phyloP scores from a whole-genome alignment of 2,329 filamentous ascomycete genomes.

The Aspergillus floridensis region DNA sequence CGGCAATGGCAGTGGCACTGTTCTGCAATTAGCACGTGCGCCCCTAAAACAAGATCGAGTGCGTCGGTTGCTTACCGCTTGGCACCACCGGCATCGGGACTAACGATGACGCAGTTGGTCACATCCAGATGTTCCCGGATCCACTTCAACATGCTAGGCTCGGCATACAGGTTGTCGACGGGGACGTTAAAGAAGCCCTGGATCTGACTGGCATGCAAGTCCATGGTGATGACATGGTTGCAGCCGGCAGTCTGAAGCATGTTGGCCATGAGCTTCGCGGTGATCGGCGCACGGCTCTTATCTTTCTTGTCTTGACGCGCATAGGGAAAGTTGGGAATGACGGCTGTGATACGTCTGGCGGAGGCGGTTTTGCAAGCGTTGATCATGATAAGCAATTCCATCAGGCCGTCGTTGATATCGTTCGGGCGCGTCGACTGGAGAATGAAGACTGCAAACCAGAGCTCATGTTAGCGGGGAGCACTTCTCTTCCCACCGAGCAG shows the following conservation, averaged over 20 bases:
- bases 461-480: constrained; percentile 9
- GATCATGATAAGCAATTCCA: constrained; percentile 98
- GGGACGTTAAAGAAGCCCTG: constrained; percentile 92
- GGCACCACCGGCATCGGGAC: constrained; percentile 89
- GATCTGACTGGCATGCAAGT: constrained; percentile 89
- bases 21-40: constrained; percentile 1
- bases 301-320: constrained; percentile 98
- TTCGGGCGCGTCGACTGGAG: constrained; percentile 91
- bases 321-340: constrained; percentile 95
- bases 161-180: constrained; percentile 82
- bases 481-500: not conserved
- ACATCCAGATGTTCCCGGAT: constrained; percentile 81
- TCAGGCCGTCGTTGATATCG: constrained; percentile 96
- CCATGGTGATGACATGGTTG: constrained; percentile 94
- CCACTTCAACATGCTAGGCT: constrained; percentile 88
- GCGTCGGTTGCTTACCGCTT: constrained; percentile 61
- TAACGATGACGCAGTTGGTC: constrained; percentile 87
- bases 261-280: constrained; percentile 91
- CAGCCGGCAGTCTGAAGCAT: constrained; percentile 95
- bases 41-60: not conserved
- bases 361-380: constrained; percentile 86
- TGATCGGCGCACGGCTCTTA: constrained; percentile 92
- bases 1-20: constrained; percentile 85
- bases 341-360: constrained; percentile 87
- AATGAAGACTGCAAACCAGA: constrained; percentile 69